Conservation (phyloP, 2,329 filamentous ascomycete genomes). For the Sclerotinia trifoliorum region DNA sequence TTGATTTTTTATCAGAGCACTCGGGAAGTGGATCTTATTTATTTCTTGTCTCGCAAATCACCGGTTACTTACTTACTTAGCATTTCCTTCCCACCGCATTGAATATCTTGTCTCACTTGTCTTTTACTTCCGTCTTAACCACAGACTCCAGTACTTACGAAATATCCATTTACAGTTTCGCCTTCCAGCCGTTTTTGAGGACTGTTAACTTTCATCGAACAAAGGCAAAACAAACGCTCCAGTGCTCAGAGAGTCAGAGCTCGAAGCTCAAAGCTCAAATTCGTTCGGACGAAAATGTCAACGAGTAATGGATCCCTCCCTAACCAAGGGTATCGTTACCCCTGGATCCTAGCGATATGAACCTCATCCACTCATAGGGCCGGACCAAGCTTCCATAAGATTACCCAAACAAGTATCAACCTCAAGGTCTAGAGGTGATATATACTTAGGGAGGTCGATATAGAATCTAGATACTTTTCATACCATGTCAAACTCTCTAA, state of each 20-base stretch:
- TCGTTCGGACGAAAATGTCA: not conserved
- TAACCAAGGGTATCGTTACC: not conserved
- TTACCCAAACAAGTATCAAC: not conserved
- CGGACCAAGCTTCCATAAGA: slow-evolving; percentile 1
- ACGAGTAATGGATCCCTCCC: not conserved
- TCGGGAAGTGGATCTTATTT: not conserved
- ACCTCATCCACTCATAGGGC: slow-evolving; percentile 11
- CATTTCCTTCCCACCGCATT: not conserved
- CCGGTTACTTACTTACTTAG: not conserved
- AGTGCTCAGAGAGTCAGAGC: not conserved
- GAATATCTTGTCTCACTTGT: not conserved
- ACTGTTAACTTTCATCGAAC: not conserved
- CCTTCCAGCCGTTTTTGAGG: not conserved
- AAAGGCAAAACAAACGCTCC: not conserved
- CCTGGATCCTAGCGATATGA: slow-evolving; percentile 4
- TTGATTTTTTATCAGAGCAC: not conserved
- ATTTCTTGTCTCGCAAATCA: slow-evolving; percentile 10
- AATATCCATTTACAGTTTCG: not conserved
- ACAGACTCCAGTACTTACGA: not conserved
- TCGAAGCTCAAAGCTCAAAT: not conserved
- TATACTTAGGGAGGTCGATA: not conserved
- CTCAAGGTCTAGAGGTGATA: not conserved
- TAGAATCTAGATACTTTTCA: not conserved
- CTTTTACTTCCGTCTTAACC: not conserved
- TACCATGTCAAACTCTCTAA: not conserved